These are phyloP conservation scores for Trametes polyzona DNA, from an alignment of 1,284 basidiomycete genomes.

Conservation along the genomic window DNA sequence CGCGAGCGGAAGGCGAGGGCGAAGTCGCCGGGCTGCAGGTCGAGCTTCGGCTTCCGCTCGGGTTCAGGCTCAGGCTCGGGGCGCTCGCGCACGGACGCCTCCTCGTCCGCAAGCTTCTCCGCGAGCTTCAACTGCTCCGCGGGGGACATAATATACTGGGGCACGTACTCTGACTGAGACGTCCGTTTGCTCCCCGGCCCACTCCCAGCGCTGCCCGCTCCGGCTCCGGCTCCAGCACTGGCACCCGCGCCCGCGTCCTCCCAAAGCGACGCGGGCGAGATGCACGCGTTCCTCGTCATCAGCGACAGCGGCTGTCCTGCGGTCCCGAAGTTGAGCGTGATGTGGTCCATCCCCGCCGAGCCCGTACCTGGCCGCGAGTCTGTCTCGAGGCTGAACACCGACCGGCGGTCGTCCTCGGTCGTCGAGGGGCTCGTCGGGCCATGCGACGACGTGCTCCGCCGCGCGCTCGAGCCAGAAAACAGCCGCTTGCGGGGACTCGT, in stretches of 20 bases:
- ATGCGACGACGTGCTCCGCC: slow-evolving; percentile 55
- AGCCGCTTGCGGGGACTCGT: slow-evolving; percentile 51
- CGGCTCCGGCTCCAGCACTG: not conserved
- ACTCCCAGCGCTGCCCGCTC: too few relatives aligned
- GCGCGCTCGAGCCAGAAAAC: slow-evolving; percentile 58
- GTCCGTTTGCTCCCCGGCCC: slow-evolving; percentile 24
- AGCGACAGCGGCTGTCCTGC: slow-evolving; percentile 32
- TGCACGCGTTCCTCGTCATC: slow-evolving; percentile 34
- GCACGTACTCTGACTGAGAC: slow-evolving; percentile 50
- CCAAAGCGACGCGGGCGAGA: slow-evolving; percentile 49
- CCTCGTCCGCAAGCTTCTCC: slow-evolving; percentile 40
- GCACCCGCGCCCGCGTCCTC: slow-evolving; percentile 40
- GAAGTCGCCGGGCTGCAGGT: slow-evolving; percentile 32
- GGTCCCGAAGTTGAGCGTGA: slow-evolving; percentile 32
- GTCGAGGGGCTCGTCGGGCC: slow-evolving; percentile 29
- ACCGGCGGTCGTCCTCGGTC: slow-evolving; percentile 57
- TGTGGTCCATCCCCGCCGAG: slow-evolving; percentile 25
- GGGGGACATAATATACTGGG: slow-evolving; percentile 68
- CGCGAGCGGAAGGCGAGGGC: slow-evolving; percentile 24
- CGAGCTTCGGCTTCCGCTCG: slow-evolving; percentile 28
- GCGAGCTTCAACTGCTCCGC: slow-evolving; percentile 66
- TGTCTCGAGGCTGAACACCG: slow-evolving; percentile 51
- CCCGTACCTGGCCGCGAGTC: slow-evolving; percentile 17
- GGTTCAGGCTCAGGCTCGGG: slow-evolving; percentile 13
- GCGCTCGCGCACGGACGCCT: slow-evolving; percentile 39